Conservation (phyloP, 2,329 filamentous ascomycete genomes). For the Colletotrichum chrysophilum region DNA sequence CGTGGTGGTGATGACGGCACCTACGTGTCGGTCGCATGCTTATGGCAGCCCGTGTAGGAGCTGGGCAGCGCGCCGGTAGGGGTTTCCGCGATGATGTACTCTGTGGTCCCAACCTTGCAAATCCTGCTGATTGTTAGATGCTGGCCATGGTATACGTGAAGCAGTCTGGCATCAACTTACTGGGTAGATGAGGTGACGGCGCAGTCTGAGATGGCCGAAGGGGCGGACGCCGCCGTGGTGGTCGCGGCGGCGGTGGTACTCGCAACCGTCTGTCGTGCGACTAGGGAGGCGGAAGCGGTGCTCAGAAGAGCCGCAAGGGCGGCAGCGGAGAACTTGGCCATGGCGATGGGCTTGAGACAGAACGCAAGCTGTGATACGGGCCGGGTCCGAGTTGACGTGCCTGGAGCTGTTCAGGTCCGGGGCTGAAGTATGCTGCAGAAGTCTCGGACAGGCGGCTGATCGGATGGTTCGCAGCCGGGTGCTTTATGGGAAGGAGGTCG, state of each 20-base stretch:
- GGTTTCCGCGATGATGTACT: slow-evolving; percentile 16
- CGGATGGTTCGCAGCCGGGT: background rate
- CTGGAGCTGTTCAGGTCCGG: background rate
- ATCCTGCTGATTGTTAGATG: background rate
- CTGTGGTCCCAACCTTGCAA: slow-evolving; percentile 17
- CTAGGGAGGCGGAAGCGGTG: slow-evolving; percentile 9
- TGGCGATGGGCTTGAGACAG: background rate
- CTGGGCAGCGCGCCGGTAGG: slow-evolving; percentile 28
- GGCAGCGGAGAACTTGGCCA: slow-evolving; percentile 12
- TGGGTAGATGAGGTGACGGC: slow-evolving; percentile 21
- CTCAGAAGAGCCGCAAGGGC: slow-evolving; percentile 13
- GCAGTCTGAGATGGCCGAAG: slow-evolving; percentile 18
- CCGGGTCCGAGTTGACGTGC: background rate
- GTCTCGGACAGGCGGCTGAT: background rate
- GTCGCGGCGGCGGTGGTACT: slow-evolving; percentile 26
- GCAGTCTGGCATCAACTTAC: background rate
- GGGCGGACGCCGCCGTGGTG: background rate
- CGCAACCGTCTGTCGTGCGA: slow-evolving; percentile 35
- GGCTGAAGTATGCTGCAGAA: background rate
- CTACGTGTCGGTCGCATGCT: slow-evolving; percentile 55
- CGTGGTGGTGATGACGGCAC: slow-evolving; percentile 1
- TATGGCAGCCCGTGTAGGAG: slow-evolving; percentile 51
- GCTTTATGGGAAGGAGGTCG: slow-evolving; percentile 4
- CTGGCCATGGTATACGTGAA: background rate
- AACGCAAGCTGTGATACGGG: background rate